These are phyloP conservation scores for Plasmodium inui DNA, from an alignment of 169 alveolate genomes.

Conservation along the genomic window DNA sequence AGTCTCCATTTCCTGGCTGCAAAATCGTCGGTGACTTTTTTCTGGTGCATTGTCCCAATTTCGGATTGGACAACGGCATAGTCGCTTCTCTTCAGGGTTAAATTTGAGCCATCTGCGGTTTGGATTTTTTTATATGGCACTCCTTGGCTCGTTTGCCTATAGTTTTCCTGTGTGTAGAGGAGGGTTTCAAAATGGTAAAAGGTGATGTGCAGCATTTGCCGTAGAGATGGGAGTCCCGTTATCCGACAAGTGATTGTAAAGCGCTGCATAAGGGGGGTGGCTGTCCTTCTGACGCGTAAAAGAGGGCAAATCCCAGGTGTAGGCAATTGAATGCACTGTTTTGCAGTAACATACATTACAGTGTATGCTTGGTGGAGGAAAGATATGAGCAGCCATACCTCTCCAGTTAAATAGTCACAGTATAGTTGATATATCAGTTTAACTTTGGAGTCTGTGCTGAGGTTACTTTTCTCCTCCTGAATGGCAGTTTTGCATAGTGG, in stretches of 20 bases:
- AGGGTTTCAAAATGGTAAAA: background rate
- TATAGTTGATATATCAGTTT: constrained; percentile 14
- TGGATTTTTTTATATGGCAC: constrained; percentile 46
- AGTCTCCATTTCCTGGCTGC: background rate
- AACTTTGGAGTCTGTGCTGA: background rate
- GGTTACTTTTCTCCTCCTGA: constrained; percentile 1
- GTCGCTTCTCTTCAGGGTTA: constrained; percentile 11
- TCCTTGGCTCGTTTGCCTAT: constrained; percentile 13
- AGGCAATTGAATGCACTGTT: background rate
- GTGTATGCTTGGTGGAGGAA: background rate
- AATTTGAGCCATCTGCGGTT: background rate
- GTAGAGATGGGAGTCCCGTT: background rate
- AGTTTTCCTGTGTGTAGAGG: constrained; percentile 2
- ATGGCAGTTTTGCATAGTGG: constrained; percentile 49
- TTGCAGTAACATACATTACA: background rate
- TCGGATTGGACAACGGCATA: constrained; percentile 39
- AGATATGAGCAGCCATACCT: background rate
- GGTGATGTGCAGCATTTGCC: background rate
- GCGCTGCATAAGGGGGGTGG: background rate
- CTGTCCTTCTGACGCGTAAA: background rate
- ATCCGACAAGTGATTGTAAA: background rate
- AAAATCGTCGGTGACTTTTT: constrained; percentile 6
- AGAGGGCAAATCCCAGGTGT: background rate
- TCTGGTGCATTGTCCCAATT: constrained; percentile 10
- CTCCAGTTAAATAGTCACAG: constrained; percentile 20